Conservation (phyloP, 768 basidiomycete species). For the Rhizopogon vulgaris region DNA sequence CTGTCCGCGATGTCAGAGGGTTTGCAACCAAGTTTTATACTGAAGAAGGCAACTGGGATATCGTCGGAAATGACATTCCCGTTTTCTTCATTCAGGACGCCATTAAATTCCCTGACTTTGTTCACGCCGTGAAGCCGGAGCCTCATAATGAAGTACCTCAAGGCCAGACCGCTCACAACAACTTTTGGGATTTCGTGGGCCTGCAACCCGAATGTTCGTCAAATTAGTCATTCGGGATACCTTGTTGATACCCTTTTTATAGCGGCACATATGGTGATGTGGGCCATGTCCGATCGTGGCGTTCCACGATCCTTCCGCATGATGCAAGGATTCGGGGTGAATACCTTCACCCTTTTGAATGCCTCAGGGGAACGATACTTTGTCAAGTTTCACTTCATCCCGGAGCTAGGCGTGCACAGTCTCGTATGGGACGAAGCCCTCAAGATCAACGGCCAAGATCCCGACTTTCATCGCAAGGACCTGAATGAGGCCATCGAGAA, state of each 20-base stretch:
- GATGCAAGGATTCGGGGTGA: conserved; percentile 89
- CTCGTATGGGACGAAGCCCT: conserved; percentile 88
- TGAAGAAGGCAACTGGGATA: conserved; percentile 79
- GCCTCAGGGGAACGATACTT: conserved; percentile 61
- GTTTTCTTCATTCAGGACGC: conserved; percentile 80
- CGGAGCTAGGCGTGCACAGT: conserved; percentile 78
- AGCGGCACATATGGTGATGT: conserved; percentile 75
- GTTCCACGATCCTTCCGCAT: conserved; percentile 83
- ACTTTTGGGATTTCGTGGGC: conserved; percentile 82
- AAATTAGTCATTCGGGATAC: neutral
- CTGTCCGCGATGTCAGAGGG: conserved; percentile 80
- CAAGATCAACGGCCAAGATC: conserved; percentile 79
- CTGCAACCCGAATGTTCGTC: conserved; percentile 57
- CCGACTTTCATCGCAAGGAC: conserved; percentile 88
- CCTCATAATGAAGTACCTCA: conserved; percentile 76
- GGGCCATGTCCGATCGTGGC: conserved; percentile 80
- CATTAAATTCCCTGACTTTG: conserved; percentile 80
- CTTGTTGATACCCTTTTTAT: conserved; percentile 1
- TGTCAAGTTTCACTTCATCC: conserved; percentile 84
- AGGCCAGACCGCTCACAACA: conserved; percentile 71
- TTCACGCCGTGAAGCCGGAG: conserved; percentile 84
- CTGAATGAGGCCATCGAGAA: conserved; percentile 75
- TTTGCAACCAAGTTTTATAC: conserved; percentile 86
- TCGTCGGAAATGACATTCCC: conserved; percentile 81
- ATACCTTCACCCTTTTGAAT: conserved; percentile 77